phyloP scores from a whole-genome alignment of 768 basidiomycete species.

The Collybia sp. region DNA sequence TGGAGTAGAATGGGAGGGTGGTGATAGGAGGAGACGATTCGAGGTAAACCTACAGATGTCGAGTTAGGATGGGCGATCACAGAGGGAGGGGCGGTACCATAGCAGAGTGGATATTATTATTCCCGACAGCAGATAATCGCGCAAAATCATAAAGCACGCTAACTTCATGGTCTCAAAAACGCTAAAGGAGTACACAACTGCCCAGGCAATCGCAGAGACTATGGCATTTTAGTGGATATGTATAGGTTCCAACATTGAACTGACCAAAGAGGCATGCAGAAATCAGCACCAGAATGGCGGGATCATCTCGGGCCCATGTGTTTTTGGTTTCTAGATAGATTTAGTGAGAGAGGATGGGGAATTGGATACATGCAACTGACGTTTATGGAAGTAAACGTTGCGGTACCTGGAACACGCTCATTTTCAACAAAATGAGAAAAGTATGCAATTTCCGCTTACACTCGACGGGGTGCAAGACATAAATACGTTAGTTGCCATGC shows the following conservation, averaged over 20 bases:
- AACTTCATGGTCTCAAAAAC: slow-evolving; percentile 53
- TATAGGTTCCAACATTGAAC: slow-evolving; percentile 12
- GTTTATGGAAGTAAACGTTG: slow-evolving; percentile 97
- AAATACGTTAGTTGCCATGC: slow-evolving; percentile 95
- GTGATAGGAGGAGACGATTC: slow-evolving; percentile 66
- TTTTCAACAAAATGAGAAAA: not conserved
- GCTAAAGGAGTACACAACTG: slow-evolving; percentile 70
- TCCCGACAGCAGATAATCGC: slow-evolving; percentile 84
- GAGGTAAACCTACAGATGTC: slow-evolving; percentile 51
- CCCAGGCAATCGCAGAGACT: slow-evolving; percentile 88
- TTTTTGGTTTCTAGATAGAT: slow-evolving; percentile 83
- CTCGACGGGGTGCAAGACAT: slow-evolving; percentile 87
- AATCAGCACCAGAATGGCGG: slow-evolving; percentile 88
- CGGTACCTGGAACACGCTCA: slow-evolving; percentile 56
- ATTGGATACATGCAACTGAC: slow-evolving; percentile 37
- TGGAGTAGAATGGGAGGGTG: slow-evolving; percentile 66
- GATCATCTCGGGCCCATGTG: slow-evolving; percentile 97
- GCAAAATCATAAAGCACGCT: slow-evolving; percentile 76
- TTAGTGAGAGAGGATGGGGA: not conserved
- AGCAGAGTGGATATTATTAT: slow-evolving; percentile 69
- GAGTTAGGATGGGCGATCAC: slow-evolving; percentile 1
- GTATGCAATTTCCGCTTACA: slow-evolving; percentile 44
- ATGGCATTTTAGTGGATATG: slow-evolving; percentile 1
- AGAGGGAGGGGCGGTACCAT: slow-evolving; percentile 44
- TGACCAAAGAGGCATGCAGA: slow-evolving; percentile 71